Conservation (phyloP, 2,329 filamentous ascomycete genomes). For the Leptodontidium sp. region DNA sequence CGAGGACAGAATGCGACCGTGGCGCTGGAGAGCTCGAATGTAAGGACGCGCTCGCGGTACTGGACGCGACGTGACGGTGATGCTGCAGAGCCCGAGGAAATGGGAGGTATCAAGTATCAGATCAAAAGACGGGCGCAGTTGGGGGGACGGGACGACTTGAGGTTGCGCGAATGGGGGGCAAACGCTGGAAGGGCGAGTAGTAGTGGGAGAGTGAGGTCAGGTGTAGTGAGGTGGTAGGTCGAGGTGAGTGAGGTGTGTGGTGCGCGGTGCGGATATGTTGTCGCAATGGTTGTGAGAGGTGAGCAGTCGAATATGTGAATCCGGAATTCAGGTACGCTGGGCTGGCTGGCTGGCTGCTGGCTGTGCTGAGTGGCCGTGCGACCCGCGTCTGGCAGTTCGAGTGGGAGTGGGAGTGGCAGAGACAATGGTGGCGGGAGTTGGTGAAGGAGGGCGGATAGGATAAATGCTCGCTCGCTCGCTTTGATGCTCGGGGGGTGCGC, state of each 20-base stretch:
- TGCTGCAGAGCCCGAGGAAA: slow-evolving; percentile 20
- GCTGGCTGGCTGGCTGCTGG: neutral
- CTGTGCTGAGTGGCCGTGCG: slow-evolving; percentile 34
- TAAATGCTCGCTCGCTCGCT: slow-evolving; percentile 13
- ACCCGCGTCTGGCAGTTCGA: slow-evolving; percentile 27
- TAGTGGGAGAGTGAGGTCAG: neutral
- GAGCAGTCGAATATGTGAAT: slow-evolving; percentile 36
- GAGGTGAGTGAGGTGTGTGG: neutral
- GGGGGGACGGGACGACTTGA: slow-evolving; percentile 22
- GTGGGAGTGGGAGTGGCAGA: slow-evolving; percentile 3
- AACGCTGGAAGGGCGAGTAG: slow-evolving; percentile 17
- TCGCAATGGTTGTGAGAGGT: slow-evolving; percentile 34
- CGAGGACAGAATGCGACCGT: slow-evolving; percentile 25
- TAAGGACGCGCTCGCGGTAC: slow-evolving; percentile 32
- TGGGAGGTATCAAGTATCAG: slow-evolving; percentile 14
- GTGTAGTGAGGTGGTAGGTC: neutral
- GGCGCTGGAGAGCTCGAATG: slow-evolving; percentile 13
- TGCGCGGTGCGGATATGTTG: slow-evolving; percentile 4
- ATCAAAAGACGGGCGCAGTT: neutral
- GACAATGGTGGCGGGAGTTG: slow-evolving; percentile 22
- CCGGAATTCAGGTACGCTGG: slow-evolving; percentile 31
- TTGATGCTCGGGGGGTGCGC: neutral
- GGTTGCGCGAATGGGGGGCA: slow-evolving; percentile 22
- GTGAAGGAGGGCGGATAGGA: neutral
- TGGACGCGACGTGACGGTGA: slow-evolving; percentile 28